A percentile compares a stretch with the other conserved stretches of the same genome.
Evolutionary conservation across 139 green algal species (phyloP).

Genomic region (Asterochloris sp.): DNA sequence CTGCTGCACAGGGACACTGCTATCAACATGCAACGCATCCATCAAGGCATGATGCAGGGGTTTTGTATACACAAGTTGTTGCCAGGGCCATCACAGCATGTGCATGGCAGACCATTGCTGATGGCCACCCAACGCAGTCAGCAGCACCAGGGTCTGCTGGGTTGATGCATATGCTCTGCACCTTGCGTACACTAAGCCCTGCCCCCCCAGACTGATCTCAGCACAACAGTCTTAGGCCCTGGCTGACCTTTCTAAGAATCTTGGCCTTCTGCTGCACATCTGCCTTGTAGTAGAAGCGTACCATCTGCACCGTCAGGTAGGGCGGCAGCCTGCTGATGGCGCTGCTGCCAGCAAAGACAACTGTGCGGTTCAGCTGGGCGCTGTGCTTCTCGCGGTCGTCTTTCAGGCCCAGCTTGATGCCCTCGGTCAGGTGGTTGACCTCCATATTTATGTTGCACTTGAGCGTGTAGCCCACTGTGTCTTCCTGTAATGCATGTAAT

Average conservation of each 20-base stretch:
- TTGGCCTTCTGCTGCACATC: slow-evolving; percentile 94
- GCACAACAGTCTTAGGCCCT: too few relatives aligned
- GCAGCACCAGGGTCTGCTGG: too few relatives aligned
- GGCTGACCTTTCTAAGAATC: slow-evolving; percentile 86
- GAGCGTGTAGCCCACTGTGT: slow-evolving; percentile 63
- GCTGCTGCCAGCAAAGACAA: slow-evolving; percentile 35
- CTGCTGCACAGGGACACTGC: background rate
- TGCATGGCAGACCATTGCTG: too few relatives aligned
- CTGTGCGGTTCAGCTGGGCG: slow-evolving; percentile 39
- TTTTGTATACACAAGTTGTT: too few relatives aligned
- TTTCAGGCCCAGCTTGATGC: slow-evolving; percentile 78
- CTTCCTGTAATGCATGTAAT: slow-evolving; percentile 36
- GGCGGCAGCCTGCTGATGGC: slow-evolving; percentile 66
- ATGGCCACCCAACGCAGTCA: too few relatives aligned
- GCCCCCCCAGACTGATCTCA: too few relatives aligned
- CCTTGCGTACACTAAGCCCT: too few relatives aligned
- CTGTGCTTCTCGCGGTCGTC: slow-evolving; percentile 85
- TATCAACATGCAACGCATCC: background rate
- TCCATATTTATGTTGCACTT: slow-evolving; percentile 96
- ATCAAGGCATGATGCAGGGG: too few relatives aligned
- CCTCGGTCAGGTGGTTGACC: slow-evolving; percentile 85
- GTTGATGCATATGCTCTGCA: too few relatives aligned
- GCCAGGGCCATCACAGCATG: too few relatives aligned
- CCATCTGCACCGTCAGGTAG: slow-evolving; percentile 93
- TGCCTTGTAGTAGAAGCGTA: slow-evolving; percentile 94